phyloP scores from a whole-genome alignment of 2,329 filamentous ascomycete genomes.

The Fusarium chlamydosporum region DNA sequence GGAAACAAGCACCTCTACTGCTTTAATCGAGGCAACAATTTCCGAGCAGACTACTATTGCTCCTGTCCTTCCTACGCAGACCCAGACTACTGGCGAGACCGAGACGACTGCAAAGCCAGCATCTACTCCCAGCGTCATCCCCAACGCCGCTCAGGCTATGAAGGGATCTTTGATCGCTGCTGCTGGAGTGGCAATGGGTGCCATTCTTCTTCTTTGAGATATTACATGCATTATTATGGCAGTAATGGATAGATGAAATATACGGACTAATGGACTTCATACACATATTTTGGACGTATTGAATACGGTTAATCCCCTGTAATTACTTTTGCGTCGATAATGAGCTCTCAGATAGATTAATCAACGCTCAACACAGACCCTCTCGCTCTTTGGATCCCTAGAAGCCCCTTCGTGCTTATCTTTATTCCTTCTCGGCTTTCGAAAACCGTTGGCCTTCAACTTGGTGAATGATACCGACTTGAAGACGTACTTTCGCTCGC shows the following conservation, averaged over 20 bases:
- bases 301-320: no score
- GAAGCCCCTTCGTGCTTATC: background rate
- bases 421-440: background rate
- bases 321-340: background rate
- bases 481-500: constrained; percentile 64
- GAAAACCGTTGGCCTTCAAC: background rate
- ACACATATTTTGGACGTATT: no score
- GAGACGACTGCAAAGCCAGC: background rate
- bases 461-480: constrained; percentile 53
- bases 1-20: background rate
- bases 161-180: constrained; percentile 12
- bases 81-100: background rate
- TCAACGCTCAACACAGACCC: background rate
- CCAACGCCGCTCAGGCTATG: constrained; percentile 19
- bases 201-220: constrained; percentile 4
- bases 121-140: background rate
- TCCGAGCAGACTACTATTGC: constrained; percentile 16
- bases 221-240: background rate
- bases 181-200: constrained; percentile 19
- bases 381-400: background rate
- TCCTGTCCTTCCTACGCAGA: constrained; percentile 12
- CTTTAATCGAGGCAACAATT: background rate
- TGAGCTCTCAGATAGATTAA: background rate
- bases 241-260: background rate
- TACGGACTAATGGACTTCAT: background rate